phyloP scores from a whole-genome alignment of 2,329 filamentous ascomycete species.

The Fonsecaea pugnacius region DNA sequence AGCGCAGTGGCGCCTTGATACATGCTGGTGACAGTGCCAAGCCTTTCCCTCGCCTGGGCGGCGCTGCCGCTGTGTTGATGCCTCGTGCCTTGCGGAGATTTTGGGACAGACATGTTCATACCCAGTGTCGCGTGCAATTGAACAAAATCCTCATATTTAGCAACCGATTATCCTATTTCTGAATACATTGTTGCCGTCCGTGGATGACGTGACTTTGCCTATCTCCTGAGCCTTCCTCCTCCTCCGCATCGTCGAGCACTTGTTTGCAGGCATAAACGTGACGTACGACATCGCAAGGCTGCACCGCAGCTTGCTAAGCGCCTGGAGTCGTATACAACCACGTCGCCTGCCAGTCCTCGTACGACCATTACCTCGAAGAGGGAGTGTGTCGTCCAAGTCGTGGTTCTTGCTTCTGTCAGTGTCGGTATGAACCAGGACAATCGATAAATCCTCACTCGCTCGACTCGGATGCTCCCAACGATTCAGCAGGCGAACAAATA shows the following conservation, averaged over 20 bases:
- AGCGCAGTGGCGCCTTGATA: neutral
- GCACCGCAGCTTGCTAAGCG: constrained; percentile 33
- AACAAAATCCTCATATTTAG: constrained; percentile 11
- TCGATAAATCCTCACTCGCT: constrained; percentile 1
- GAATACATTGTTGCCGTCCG: neutral
- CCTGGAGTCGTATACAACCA: constrained; percentile 20
- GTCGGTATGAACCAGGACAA: constrained; percentile 19
- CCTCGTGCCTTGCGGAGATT: constrained; percentile 5
- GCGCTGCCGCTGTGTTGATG: neutral
- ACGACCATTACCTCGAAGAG: constrained; percentile 5
- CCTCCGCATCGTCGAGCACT: neutral
- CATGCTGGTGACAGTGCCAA: neutral
- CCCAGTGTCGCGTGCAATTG: constrained; percentile 10
- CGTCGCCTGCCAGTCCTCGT: constrained; percentile 18
- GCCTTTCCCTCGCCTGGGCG: neutral
- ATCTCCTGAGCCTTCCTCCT: constrained; percentile 2
- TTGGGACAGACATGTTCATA: neutral
- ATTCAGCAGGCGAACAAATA: neutral
- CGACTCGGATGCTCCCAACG: constrained; percentile 10
- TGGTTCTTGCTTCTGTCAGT: neutral
- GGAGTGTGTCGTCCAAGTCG: neutral
- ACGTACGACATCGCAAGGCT: constrained; percentile 30
- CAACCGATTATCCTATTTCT: constrained; percentile 6
- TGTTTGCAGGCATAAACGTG: constrained; percentile 28
- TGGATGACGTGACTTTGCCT: neutral